Base-by-base conservation (phyloP, 73 alveolate genomes). In the Durusdinium trenchii region DNA sequence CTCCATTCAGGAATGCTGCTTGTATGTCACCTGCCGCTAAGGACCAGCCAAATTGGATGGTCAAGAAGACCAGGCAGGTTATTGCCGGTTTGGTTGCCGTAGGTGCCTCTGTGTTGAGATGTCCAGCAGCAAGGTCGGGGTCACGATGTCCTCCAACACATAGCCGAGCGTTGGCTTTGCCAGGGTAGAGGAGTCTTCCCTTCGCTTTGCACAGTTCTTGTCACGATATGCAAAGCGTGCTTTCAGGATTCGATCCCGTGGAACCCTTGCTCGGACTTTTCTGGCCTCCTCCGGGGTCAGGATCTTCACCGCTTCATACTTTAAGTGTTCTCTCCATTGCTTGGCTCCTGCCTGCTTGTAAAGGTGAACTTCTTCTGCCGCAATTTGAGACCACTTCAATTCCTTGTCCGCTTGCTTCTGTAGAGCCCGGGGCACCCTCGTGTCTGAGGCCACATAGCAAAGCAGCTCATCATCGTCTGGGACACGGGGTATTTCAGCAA, bases 251-350 rank as follows among this genome's bases (percentile, higher is more conserved):
- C 96, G 51, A 2, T 40, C 61, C 3, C 35, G 28, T 0, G 51
- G 79, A 1, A 64, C 73, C 3, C 32, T 43, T 7, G 7, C 51
- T 9, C 67, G 42, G 3, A 89, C 51, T 6, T 23, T 42, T 0
- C 42, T 32, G 38, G 86, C 82, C 3, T 23, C 43, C 6, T 1
- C 86, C 3, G 69, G 73, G 26, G 36, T 30, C 3, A 57, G 43
- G 2, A 89, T 73, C 6, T 45, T n/a, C 14, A 89, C 43, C 0
- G 96, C 96, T 0, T 89, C 71, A 16, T 89, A 75, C 4, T 43
- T 43, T 23, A 89, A 10, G 82, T 85, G 95, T 18, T 89, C 86
- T 0, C 6, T 14, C 96, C 96, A 89, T 32, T 89, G 96, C 14
- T 62, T 89, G 73, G 2, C 52, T 43, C 64, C 96, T 7, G 96